These are phyloP conservation scores for Pythium graminicola DNA, from an alignment of 352 stramenopile species.

Conservation along the genomic window DNA sequence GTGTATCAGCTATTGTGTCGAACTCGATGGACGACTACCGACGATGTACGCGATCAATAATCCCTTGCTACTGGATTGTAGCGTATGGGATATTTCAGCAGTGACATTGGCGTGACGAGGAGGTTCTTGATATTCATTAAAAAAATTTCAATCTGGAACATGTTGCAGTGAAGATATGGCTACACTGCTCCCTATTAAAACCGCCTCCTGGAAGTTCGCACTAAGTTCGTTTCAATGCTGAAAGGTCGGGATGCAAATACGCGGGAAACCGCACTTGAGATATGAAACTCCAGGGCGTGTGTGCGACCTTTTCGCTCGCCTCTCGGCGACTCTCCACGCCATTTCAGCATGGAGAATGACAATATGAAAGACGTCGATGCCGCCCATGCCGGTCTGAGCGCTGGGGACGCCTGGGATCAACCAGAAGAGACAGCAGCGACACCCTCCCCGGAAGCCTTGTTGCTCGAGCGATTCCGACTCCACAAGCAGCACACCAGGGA, in stretches of 20 bases:
- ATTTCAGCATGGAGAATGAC: conserved; percentile 1
- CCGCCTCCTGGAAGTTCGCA: neutral
- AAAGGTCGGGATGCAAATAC: neutral
- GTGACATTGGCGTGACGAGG: neutral
- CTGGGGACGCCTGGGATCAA: neutral
- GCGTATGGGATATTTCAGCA: conserved; percentile 3
- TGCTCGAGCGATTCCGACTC: conserved; percentile 66
- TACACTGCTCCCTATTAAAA: neutral
- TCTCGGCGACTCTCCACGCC: neutral
- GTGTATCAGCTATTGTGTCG: neutral
- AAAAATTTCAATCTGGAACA: no score
- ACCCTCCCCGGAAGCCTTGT: conserved; percentile 36
- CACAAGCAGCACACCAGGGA: conserved; percentile 73
- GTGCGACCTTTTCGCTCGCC: neutral
- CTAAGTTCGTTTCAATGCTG: neutral
- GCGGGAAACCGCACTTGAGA: neutral
- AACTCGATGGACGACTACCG: neutral
- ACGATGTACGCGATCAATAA: conserved; percentile 1
- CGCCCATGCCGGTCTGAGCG: conserved; percentile 1
- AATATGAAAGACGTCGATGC: neutral
- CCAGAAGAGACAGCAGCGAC: neutral
- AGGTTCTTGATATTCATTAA: neutral
- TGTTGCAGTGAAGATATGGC: neutral
- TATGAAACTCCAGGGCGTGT: neutral
- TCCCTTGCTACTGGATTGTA: neutral